These are phyloP conservation scores for Macrolepiota albuminosa DNA, from an alignment of 768 basidiomycete species.

Conservation along the genomic window DNA sequence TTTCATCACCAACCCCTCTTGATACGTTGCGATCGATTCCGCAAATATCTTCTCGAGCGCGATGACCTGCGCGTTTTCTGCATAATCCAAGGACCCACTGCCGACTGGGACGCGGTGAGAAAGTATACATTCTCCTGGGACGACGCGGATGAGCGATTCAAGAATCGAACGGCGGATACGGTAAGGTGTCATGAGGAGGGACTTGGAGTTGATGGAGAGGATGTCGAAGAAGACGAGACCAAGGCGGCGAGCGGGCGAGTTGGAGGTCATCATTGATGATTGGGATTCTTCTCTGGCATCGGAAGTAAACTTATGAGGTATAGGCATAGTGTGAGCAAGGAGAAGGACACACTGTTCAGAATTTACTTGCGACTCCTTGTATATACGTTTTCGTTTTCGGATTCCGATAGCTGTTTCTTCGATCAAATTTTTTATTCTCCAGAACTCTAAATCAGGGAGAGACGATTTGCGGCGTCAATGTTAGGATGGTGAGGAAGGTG, in stretches of 20 bases:
- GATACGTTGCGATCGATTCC: conserved; percentile 39
- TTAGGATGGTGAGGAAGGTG: too few relatives aligned
- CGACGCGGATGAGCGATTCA: conserved; percentile 46
- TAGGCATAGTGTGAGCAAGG: too few relatives aligned
- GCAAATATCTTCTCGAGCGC: conserved; percentile 35
- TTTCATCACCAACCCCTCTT: conserved; percentile 80
- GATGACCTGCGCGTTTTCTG: background rate
- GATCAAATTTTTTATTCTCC: conserved; percentile 62
- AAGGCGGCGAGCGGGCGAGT: conserved; percentile 46
- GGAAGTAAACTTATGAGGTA: background rate
- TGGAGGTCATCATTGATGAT: conserved; percentile 27
- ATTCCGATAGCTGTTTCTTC: conserved; percentile 53
- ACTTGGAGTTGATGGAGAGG: conserved; percentile 59
- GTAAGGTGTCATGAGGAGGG: conserved; percentile 55
- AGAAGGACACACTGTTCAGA: conserved; percentile 12
- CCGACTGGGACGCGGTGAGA: conserved; percentile 51
- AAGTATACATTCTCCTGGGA: conserved; percentile 62
- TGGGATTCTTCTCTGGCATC: conserved; percentile 14
- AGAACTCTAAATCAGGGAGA: conserved; percentile 55
- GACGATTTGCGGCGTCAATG: background rate
- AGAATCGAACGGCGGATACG: conserved; percentile 53
- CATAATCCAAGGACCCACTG: conserved; percentile 17
- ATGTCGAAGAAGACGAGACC: conserved; percentile 88
- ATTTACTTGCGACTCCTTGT: conserved; percentile 2
- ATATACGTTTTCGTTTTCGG: conserved; percentile 25